Percentiles rank a stretch among this genome's conserved stretches.
These are phyloP conservation scores for Avicennia marina DNA, from an alignment of 257 asterid genomes.

Conservation along the genomic window DNA sequence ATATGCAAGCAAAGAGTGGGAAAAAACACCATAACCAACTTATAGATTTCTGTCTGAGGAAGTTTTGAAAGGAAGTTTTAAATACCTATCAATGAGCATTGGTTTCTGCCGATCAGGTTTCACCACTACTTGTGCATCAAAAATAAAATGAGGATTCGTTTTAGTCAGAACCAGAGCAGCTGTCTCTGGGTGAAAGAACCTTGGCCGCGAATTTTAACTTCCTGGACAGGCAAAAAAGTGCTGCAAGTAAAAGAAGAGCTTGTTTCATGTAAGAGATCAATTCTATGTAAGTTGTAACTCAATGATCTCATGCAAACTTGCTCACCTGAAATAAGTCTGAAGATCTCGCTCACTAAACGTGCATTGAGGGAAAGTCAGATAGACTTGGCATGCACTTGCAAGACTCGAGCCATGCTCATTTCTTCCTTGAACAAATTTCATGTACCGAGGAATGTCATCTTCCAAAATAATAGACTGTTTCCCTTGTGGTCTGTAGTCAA, in stretches of 20 bases:
- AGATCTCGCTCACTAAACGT: slow-evolving; percentile 19
- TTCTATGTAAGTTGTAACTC: no score
- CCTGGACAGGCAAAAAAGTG: slow-evolving; percentile 52
- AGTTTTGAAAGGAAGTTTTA: no score
- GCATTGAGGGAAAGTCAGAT: slow-evolving; percentile 28
- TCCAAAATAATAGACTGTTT: slow-evolving; percentile 21
- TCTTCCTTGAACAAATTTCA: slow-evolving; percentile 1
- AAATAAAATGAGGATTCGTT: slow-evolving; percentile 68
- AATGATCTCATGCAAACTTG: neutral
- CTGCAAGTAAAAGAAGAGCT: slow-evolving; percentile 7
- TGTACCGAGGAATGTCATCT: slow-evolving; percentile 16
- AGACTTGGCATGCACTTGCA: slow-evolving; percentile 18
- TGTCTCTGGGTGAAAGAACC: slow-evolving; percentile 57
- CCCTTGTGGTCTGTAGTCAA: slow-evolving; percentile 20
- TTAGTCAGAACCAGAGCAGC: slow-evolving; percentile 54
- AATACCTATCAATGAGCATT: slow-evolving; percentile 46
- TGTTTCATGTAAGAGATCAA: neutral
- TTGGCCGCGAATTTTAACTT: slow-evolving; percentile 66
- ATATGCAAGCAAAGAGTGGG: no score
- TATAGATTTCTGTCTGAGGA: no score
- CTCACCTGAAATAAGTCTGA: slow-evolving; percentile 24
- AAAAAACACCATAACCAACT: no score
- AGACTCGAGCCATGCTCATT: neutral
- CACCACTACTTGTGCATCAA: slow-evolving; percentile 58
- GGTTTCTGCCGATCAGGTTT: slow-evolving; percentile 59